Base-by-base conservation (phyloP, 2,329 filamentous ascomycete genomes). In the Cryoendolithus antarcticus region DNA sequence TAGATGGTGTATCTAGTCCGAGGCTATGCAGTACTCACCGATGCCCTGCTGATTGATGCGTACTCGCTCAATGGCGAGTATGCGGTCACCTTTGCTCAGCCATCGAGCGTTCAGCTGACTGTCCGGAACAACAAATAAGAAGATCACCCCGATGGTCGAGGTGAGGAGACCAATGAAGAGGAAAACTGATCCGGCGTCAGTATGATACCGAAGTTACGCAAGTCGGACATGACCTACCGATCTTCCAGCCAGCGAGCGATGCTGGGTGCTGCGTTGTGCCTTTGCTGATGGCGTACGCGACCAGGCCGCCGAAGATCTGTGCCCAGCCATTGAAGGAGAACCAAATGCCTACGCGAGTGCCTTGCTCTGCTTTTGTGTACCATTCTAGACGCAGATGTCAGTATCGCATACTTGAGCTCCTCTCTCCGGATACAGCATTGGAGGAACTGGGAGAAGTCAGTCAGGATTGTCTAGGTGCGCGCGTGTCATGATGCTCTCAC, bases 31-130 rank as follows among this genome's bases (percentile, higher is more conserved):
- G n/a, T n/a, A n/a, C 44, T 75, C 81, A 1, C 78, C 80, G 10
- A 82, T 77, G 0, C 83, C 83, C 43, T 83, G 83, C 54, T 85
- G 76, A 49, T 89, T 89, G 12, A 75, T 67, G 0, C 82, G 69
- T 4, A 89, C 74, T 0, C 83, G 70, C 46, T 85, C 82, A 15
- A 86, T 64, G 0, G 79, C 80, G 32, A 85, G 67, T 0, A 76
- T 56, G 9, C 75, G 74, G 47, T 89, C 83, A 34, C 75, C 67
- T 38, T 79, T 71, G 6, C 64, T 80, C 19, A 91, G 50, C 69
- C 71, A 78, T 2, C 70, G 63, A 10, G 72, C 72, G 37, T 77
- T 77, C 34, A 77, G 55, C 46, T 77, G 74, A 45, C 66, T 77
- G 49, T 78, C 75, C 0, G 74, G 74, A n/a, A 70, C 57, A 4